Evolutionary conservation across 495 filamentous ascomycete genomes (phyloP).

Genomic region (Baudoinia panamericana): DNA sequence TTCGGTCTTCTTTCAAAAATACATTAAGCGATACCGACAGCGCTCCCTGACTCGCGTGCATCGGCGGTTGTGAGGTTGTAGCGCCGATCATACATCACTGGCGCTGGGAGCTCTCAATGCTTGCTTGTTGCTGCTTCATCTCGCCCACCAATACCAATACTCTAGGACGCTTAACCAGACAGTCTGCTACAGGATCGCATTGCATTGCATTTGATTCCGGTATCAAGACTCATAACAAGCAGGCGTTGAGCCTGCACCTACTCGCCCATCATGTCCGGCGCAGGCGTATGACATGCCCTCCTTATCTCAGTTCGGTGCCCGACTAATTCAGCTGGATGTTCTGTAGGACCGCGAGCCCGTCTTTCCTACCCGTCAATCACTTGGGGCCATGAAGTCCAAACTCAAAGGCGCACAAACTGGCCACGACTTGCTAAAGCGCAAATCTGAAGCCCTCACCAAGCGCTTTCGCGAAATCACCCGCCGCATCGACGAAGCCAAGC

Average conservation of each 20-base stretch:
- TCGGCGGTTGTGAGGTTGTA: too few relatives aligned
- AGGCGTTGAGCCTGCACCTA: not conserved
- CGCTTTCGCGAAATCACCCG: conserved; percentile 68
- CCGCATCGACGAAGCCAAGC: conserved; percentile 96
- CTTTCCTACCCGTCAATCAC: conserved; percentile 93
- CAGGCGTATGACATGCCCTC: not conserved
- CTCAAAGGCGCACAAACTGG: conserved; percentile 69
- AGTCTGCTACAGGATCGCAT: too few relatives aligned
- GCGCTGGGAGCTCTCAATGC: too few relatives aligned
- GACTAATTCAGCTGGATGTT: too few relatives aligned
- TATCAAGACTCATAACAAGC: too few relatives aligned
- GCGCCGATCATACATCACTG: too few relatives aligned
- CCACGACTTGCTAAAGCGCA: conserved; percentile 35
- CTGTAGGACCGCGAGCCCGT: conserved; percentile 74
- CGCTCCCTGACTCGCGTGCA: too few relatives aligned
- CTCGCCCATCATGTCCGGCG: conserved; percentile 7
- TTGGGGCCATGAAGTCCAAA: conserved; percentile 96
- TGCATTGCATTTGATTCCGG: too few relatives aligned
- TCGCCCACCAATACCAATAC: too few relatives aligned
- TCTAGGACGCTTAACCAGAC: too few relatives aligned
- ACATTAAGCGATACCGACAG: conserved; percentile 1
- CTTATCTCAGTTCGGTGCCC: too few relatives aligned
- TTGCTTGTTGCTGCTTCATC: too few relatives aligned
- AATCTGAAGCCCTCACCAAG: conserved; percentile 35
- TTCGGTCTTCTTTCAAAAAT: conserved; percentile 13